Conservation (phyloP, 306 rosid species). For the Dryas alaskensis region DNA sequence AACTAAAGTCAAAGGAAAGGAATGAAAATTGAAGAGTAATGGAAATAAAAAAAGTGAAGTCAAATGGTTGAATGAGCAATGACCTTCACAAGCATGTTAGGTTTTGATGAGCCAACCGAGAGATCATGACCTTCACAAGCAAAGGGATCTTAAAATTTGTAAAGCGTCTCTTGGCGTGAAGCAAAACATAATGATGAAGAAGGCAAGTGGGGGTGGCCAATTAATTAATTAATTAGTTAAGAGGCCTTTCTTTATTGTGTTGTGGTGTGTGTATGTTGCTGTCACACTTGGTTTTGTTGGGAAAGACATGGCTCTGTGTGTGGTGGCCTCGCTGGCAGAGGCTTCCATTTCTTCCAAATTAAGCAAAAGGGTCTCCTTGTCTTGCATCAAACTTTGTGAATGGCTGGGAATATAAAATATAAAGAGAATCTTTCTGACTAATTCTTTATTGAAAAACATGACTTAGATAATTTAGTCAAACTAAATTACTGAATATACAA, state of each 20-base stretch:
- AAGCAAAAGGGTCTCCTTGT: slow-evolving; percentile 10
- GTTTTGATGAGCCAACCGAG: slow-evolving; percentile 25
- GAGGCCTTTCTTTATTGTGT: background rate
- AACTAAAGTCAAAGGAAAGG: slow-evolving; percentile 26
- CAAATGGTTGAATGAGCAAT: slow-evolving; percentile 30
- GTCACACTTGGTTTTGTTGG: slow-evolving; percentile 41
- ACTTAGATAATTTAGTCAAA: too few species aligned
- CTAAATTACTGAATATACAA: too few species aligned
- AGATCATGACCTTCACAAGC: slow-evolving; percentile 23
- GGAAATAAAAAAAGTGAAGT: slow-evolving; percentile 7
- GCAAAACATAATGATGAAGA: slow-evolving; percentile 37
- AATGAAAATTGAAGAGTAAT: background rate
- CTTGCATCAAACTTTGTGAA: slow-evolving; percentile 19
- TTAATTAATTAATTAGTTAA: background rate
- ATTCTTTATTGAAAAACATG: too few species aligned
- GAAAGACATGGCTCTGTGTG: slow-evolving; percentile 1
- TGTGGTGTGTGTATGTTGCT: slow-evolving; percentile 18
- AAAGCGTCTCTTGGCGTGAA: slow-evolving; percentile 30
- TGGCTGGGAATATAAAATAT: too few species aligned
- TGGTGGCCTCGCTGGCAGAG: slow-evolving; percentile 19
- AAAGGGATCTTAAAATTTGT: slow-evolving; percentile 1
- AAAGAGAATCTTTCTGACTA: too few species aligned
- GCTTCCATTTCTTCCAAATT: slow-evolving; percentile 21
- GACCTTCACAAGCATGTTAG: slow-evolving; percentile 9
- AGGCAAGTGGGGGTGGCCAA: slow-evolving; percentile 15